Evolutionary conservation across 495 filamentous ascomycete genomes (phyloP).

Genomic region (Penicillium manginii): DNA sequence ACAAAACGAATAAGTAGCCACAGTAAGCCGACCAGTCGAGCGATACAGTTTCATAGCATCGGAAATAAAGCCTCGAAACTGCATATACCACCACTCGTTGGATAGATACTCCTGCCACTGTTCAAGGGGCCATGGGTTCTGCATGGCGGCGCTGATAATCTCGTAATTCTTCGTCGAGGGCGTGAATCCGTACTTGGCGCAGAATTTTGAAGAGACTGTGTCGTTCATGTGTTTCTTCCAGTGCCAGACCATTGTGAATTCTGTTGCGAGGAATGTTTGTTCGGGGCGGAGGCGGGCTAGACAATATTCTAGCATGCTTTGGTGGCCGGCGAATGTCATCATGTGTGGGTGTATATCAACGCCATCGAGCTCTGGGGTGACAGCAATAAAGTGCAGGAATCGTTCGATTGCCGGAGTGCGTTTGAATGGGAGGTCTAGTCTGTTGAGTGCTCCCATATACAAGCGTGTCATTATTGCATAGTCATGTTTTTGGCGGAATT

Average conservation of each 20-base stretch:
- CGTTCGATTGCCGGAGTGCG: slow-evolving; percentile 13
- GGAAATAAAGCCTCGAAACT: slow-evolving; percentile 3
- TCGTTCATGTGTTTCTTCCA: slow-evolving; percentile 16
- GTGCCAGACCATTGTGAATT: slow-evolving; percentile 21
- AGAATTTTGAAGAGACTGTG: slow-evolving; percentile 1
- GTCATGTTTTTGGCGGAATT: slow-evolving; percentile 3
- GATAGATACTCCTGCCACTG: slow-evolving; percentile 15
- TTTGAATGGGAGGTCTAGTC: slow-evolving; percentile 16
- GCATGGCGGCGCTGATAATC: slow-evolving; percentile 10
- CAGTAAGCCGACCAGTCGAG: slow-evolving; percentile 9
- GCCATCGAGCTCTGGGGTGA: slow-evolving; percentile 14
- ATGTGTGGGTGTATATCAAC: slow-evolving; percentile 21
- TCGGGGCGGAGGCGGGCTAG: slow-evolving; percentile 11
- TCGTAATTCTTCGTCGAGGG: slow-evolving; percentile 4
- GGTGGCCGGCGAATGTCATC: slow-evolving; percentile 8
- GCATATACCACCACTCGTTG: slow-evolving; percentile 15
- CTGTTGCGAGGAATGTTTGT: slow-evolving; percentile 19
- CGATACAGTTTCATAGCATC: slow-evolving; percentile 16
- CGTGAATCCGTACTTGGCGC: slow-evolving; percentile 9
- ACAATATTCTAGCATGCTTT: slow-evolving; percentile 14
- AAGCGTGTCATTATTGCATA: slow-evolving; percentile 2
- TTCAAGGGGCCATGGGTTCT: slow-evolving; percentile 6
- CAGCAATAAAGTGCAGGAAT: slow-evolving; percentile 12
- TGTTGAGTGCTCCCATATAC: slow-evolving; percentile 20
- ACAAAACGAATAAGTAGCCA: slow-evolving; percentile 16